Conservation (phyloP, 2,329 filamentous ascomycete genomes). For the Clathrospora elynae region DNA sequence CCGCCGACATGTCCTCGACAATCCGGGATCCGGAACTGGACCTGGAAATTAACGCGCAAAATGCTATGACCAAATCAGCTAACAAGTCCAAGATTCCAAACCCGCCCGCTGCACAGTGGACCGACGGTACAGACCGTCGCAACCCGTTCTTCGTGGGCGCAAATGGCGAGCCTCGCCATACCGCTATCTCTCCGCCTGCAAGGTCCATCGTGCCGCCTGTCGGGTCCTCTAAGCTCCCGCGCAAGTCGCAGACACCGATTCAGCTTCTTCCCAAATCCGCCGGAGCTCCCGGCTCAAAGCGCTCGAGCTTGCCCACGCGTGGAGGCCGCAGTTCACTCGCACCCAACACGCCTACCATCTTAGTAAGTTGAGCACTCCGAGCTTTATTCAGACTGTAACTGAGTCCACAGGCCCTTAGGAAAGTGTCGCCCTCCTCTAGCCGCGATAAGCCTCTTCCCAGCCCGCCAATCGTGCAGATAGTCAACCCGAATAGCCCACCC, state of each 20-base stretch:
- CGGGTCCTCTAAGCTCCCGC: constrained; percentile 37
- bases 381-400: constrained; percentile 1
- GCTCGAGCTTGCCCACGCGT: constrained; percentile 1
- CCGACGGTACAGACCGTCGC: constrained; percentile 5
- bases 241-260: constrained; percentile 23
- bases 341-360: neutral
- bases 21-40: constrained; percentile 14
- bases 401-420: constrained; percentile 11
- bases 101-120: constrained; percentile 6
- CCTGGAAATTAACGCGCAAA: constrained; percentile 9
- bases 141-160: constrained; percentile 17
- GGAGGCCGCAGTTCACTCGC: neutral
- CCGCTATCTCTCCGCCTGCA: constrained; percentile 2
- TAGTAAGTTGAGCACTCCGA: constrained; percentile 2
- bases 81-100: constrained; percentile 19
- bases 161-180: constrained; percentile 18
- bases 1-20: constrained; percentile 17
- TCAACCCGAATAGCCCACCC: constrained; percentile 38
- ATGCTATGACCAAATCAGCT: constrained; percentile 4
- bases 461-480: constrained; percentile 43
- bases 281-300: constrained; percentile 1
- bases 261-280: constrained; percentile 4
- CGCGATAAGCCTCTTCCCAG: constrained; percentile 49
- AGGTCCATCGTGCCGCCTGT: constrained; percentile 9
- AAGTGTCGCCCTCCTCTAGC: constrained; percentile 4